phyloP scores from a whole-genome alignment of 2,329 filamentous ascomycete genomes.

The Diaporthe citri region DNA sequence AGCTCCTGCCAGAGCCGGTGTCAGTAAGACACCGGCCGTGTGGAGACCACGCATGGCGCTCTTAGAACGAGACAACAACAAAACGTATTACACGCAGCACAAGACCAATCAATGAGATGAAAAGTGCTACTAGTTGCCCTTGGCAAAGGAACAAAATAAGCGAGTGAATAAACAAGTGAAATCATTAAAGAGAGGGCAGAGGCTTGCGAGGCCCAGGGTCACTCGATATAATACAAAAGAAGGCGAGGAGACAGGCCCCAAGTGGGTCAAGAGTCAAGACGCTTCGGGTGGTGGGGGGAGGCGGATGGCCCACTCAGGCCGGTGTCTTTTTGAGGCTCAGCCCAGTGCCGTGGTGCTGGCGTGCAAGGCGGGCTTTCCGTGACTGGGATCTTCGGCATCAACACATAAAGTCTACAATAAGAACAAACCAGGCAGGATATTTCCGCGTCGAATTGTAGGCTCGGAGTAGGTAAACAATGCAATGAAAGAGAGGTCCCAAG shows the following conservation, averaged over 20 bases:
- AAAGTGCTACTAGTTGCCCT: background rate
- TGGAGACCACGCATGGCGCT: slow-evolving; percentile 51
- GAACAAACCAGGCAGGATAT: background rate
- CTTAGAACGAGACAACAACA: slow-evolving; percentile 16
- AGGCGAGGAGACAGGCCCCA: slow-evolving; percentile 30
- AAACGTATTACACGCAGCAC: background rate
- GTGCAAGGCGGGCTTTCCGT: slow-evolving; percentile 4
- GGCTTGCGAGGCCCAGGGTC: slow-evolving; percentile 41
- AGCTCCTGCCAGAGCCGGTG: slow-evolving; percentile 51
- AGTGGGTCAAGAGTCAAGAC: slow-evolving; percentile 17
- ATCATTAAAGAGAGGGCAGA: slow-evolving; percentile 35
- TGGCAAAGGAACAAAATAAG: background rate
- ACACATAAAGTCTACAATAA: slow-evolving; percentile 8
- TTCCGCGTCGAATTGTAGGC: background rate
- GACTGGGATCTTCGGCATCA: slow-evolving; percentile 12
- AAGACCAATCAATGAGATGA: background rate
- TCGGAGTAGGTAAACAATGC: background rate
- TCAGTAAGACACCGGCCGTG: slow-evolving; percentile 51
- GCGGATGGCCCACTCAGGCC: slow-evolving; percentile 8
- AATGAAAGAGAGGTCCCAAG: background rate
- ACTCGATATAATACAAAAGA: slow-evolving; percentile 43
- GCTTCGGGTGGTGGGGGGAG: slow-evolving; percentile 30
- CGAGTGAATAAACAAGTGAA: slow-evolving; percentile 29
- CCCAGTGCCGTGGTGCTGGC: slow-evolving; percentile 10
- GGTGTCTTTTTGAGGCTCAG: slow-evolving; percentile 29